A percentile compares a stretch with the other conserved stretches of the same genome.
These are phyloP conservation scores for Ottelia alismoides DNA, from an alignment of 106 monocot species.

Conservation along the genomic window DNA sequence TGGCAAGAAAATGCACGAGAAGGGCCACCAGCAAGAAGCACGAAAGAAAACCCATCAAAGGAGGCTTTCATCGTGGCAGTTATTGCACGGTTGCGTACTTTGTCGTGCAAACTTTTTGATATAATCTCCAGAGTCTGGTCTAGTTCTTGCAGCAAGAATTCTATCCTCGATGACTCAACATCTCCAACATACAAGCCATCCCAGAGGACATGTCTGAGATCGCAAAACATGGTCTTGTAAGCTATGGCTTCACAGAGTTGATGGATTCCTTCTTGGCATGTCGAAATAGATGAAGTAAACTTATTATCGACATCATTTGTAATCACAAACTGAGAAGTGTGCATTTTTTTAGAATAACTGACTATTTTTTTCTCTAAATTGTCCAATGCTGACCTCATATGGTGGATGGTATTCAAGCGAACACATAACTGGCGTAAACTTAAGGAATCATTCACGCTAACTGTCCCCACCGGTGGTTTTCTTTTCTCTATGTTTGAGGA, in stretches of 20 bases:
- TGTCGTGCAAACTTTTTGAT: conserved; percentile 43
- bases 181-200: conserved; percentile 56
- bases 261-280: conserved; percentile 72
- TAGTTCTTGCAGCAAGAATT: conserved; percentile 47
- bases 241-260: conserved; percentile 63
- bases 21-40: conserved; percentile 11
- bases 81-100: conserved; percentile 2
- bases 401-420: conserved; percentile 64
- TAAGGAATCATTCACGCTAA: conserved; percentile 27
- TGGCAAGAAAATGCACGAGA: conserved; percentile 4
- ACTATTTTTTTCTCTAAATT: conserved; percentile 64
- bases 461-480: conserved; percentile 45
- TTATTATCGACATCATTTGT: conserved; percentile 36
- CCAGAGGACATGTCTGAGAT: conserved; percentile 66
- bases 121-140: conserved; percentile 56
- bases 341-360: conserved; percentile 48
- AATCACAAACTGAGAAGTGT: conserved; percentile 60
- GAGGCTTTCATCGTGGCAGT: conserved; percentile 12
- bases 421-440: conserved; percentile 55
- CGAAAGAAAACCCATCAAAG: conserved; percentile 7
- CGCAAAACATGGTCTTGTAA: conserved; percentile 57
- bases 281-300: conserved; percentile 40
- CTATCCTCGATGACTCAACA: conserved; percentile 37
- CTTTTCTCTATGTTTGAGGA: conserved; percentile 31
- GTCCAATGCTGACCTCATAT: conserved; percentile 51